Base-by-base conservation (phyloP, 2,329 filamentous ascomycete genomes). In the Tolypocladium cylindrosporum region DNA sequence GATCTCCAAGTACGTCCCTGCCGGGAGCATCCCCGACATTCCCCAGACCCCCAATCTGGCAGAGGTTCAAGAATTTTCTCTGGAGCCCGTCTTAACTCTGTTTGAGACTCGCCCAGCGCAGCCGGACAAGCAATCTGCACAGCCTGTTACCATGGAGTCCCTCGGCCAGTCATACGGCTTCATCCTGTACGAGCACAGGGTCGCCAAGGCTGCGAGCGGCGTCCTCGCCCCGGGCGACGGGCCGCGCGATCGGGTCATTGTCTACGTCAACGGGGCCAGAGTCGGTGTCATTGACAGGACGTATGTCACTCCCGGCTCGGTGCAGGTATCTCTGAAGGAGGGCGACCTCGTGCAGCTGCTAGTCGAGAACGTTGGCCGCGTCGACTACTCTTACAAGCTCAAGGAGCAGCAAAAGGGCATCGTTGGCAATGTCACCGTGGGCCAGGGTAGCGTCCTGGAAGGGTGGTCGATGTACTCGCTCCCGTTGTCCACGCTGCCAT, bases 301-400 rank as follows among this genome's bases (percentile, higher is more conserved):
- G 21, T 79, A 80, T 61, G 60, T 65, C 45, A 60, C 64, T 11
- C 77, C 77, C 0, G 64, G 65, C 1, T 69, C 66, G 4, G 70
- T 80, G 14, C 70, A 58, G 0, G 55, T 80, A 1, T 58, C 64
- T 0, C 65, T 81, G 9, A 61, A 66, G 21, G 61, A 63, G 1
- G 75, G 75, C 7, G 76, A 79, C 60, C 69, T 62, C 31, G 60
- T 80, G 6, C 68, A 73, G 58, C 69, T 80, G 0, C 64, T 80
- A 4, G 73, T 79, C 1, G 78, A 81, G 64, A 81, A 80, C 55
- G 69, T 81, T n/a, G 78, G 78, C 1, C 72, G 78, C 3, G 75
- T 79, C 1, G 74, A 80, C 60, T 79, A 76, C 59, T 71, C 71
- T 54, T 71, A 73, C 3, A 64, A 67, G 6, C 68, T 78, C 11